phyloP scores from a whole-genome alignment of 2,329 filamentous ascomycete species.

The Myrmaecium sp. region DNA sequence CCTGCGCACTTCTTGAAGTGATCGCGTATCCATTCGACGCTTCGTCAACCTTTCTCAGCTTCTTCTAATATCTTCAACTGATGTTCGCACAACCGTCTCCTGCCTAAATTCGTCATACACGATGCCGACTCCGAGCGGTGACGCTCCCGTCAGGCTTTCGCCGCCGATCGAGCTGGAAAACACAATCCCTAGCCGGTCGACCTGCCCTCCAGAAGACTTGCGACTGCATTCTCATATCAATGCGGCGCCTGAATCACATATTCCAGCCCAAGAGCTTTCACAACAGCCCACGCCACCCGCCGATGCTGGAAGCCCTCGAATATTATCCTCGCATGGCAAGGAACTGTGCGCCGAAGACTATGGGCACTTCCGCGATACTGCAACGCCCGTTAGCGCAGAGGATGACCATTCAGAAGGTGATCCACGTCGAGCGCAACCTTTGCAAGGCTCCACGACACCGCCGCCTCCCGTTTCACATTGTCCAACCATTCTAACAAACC shows the following conservation, averaged over 20 bases:
- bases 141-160: constrained; percentile 24
- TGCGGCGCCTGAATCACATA: constrained; percentile 10
- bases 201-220: constrained; percentile 32
- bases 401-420: constrained; percentile 18
- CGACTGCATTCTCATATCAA: constrained; percentile 8
- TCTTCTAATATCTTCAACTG: constrained; percentile 4
- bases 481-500: no score
- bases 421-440: constrained; percentile 15
- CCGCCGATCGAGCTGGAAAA: constrained; percentile 23
- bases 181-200: constrained; percentile 26
- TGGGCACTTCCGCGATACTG: constrained; percentile 17
- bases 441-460: constrained; percentile 14
- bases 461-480: constrained; percentile 10
- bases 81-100: constrained; percentile 4
- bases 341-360: constrained; percentile 16
- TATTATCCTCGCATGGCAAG: constrained; percentile 11
- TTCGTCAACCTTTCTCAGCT: constrained; percentile 2
- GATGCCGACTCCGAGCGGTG: constrained; percentile 34
- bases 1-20: no score
- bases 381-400: constrained; percentile 19
- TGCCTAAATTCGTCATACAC: no score
- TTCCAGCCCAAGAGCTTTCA: constrained; percentile 16
- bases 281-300: constrained; percentile 12
- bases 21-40: no score
- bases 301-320: constrained; percentile 8